These are phyloP conservation scores for Zygosaccharomyces sapae DNA, from an alignment of 1,139 yeast genomes.

Conservation along the genomic window DNA sequence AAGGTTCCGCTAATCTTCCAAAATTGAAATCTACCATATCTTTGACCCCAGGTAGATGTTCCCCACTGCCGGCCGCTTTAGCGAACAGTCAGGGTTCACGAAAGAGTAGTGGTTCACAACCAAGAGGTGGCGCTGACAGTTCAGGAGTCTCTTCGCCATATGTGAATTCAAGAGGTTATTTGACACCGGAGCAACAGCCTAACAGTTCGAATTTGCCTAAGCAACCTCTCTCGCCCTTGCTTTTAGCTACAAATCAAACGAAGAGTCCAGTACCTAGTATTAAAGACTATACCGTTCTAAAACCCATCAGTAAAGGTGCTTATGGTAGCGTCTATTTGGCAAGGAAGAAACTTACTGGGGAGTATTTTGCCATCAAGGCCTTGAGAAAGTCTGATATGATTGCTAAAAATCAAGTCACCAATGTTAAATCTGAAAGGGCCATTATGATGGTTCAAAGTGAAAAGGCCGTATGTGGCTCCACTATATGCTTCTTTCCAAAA, in stretches of 20 bases:
- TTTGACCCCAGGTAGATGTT: constrained; percentile 35
- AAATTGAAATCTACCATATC: constrained; percentile 30
- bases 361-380: constrained; percentile 93
- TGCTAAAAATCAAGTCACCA: constrained; percentile 91
- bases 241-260: constrained; percentile 57
- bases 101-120: constrained; percentile 39
- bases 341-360: constrained; percentile 80
- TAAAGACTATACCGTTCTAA: constrained; percentile 81
- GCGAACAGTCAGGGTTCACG: constrained; percentile 24
- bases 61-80: constrained; percentile 25
- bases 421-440: constrained; percentile 91
- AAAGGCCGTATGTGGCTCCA: constrained; percentile 86
- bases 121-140: constrained; percentile 20
- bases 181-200: constrained; percentile 30
- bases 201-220: constrained; percentile 33
- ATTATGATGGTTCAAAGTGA: constrained; percentile 97
- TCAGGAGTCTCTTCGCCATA: constrained; percentile 35
- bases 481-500: constrained; percentile 87
- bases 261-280: constrained; percentile 61
- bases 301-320: constrained; percentile 95
- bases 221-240: constrained; percentile 77
- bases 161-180: constrained; percentile 24
- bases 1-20: constrained; percentile 16
- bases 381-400: constrained; percentile 92
- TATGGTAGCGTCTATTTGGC: constrained; percentile 94